These are phyloP conservation scores for Aspergillus pseudotamarii DNA, from an alignment of 2,329 filamentous ascomycete species.

Conservation along the genomic window DNA sequence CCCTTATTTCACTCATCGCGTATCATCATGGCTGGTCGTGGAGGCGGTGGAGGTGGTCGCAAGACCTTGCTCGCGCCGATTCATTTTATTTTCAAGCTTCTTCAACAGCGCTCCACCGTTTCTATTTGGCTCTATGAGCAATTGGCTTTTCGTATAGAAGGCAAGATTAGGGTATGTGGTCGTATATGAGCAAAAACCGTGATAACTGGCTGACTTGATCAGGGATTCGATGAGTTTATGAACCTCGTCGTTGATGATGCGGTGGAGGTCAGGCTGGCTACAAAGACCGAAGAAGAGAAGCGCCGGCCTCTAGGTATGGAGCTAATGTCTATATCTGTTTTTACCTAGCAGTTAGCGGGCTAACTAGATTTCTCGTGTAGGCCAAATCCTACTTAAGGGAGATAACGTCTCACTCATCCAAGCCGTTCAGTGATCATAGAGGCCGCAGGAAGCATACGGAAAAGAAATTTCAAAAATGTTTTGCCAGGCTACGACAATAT, in stretches of 20 bases:
- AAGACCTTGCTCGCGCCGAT: slow-evolving; percentile 75
- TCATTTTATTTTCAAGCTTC: slow-evolving; percentile 92
- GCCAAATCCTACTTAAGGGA: slow-evolving; percentile 83
- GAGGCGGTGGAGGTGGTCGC: slow-evolving; percentile 57
- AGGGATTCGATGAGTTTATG: slow-evolving; percentile 99
- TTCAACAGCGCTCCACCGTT: slow-evolving; percentile 80
- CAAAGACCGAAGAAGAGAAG: slow-evolving; percentile 78
- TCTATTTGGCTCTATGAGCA: slow-evolving; percentile 98
- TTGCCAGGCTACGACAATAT: slow-evolving; percentile 16
- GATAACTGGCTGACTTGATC: slow-evolving; percentile 10
- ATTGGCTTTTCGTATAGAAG: slow-evolving; percentile 89
- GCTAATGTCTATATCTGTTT: neutral
- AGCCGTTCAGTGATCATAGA: slow-evolving; percentile 40
- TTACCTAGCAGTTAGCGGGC: neutral
- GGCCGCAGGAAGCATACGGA: slow-evolving; percentile 6
- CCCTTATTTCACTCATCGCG: slow-evolving; percentile 11
- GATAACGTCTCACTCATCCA: slow-evolving; percentile 87
- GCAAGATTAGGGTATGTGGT: slow-evolving; percentile 81
- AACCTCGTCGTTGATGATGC: slow-evolving; percentile 96
- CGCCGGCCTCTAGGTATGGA: slow-evolving; percentile 76
- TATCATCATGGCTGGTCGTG: slow-evolving; percentile 56
- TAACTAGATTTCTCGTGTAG: slow-evolving; percentile 44
- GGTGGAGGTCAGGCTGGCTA: slow-evolving; percentile 83
- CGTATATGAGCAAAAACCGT: neutral
- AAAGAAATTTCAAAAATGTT: slow-evolving; percentile 15